Evolutionary conservation across 208 protist genomes (phyloP).

Genomic region (Acanthamoeba castellanii): DNA sequence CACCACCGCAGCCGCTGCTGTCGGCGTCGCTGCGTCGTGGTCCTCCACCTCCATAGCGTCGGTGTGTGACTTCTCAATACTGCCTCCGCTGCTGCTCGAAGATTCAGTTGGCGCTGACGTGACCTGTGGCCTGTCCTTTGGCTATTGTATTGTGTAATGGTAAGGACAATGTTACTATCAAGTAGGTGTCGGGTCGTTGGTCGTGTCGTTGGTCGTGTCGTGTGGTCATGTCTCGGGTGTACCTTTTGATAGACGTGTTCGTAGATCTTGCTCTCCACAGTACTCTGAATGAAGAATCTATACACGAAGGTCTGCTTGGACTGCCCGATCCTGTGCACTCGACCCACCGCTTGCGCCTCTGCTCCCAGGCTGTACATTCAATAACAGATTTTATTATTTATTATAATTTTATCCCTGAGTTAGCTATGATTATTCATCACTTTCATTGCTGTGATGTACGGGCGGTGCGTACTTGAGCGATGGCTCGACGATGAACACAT

Average conservation of each 20-base stretch:
- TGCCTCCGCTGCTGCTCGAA: too few species aligned
- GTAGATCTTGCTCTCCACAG: conserved; percentile 79
- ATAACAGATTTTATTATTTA: too few species aligned
- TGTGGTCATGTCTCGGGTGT: too few species aligned
- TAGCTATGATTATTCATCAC: too few species aligned
- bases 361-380: background rate
- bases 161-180: too few species aligned
- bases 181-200: background rate
- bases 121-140: background rate
- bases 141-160: background rate
- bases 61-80: background rate
- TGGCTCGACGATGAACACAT: conserved; percentile 83
- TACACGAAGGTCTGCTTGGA: conserved; percentile 74
- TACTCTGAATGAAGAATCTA: conserved; percentile 82
- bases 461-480: conserved; percentile 68
- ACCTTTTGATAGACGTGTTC: conserved; percentile 34
- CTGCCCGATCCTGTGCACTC: conserved; percentile 84
- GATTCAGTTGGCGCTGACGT: too few species aligned
- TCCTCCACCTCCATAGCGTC: background rate
- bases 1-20: too few species aligned
- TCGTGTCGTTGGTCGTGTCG: background rate
- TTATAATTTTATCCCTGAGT: too few species aligned
- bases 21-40: background rate
- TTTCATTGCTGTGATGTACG: background rate
- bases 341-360: conserved; percentile 79